phyloP scores from a whole-genome alignment of 306 rosid species.

The Sicyos edulis region DNA sequence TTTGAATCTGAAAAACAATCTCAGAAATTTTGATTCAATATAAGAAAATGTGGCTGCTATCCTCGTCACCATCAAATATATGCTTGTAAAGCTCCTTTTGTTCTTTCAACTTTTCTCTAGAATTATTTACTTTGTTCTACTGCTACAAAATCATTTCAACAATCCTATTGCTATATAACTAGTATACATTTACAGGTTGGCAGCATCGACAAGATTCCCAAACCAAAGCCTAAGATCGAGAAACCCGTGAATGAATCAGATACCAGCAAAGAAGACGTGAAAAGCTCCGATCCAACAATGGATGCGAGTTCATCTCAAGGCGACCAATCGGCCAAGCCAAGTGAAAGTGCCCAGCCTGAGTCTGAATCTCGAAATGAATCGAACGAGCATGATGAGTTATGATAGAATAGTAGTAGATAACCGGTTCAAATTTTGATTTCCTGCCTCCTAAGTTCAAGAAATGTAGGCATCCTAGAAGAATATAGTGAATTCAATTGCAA shows the following conservation, averaged over 20 bases:
- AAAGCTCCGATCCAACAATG: constrained; percentile 37
- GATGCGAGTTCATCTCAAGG: constrained; percentile 36
- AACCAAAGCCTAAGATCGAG: constrained; percentile 80
- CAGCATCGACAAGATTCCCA: constrained; percentile 64
- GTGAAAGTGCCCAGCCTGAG: constrained; percentile 35
- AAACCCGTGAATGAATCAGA: constrained; percentile 55
- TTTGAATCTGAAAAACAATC: too few relatives aligned
- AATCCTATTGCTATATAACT: background rate
- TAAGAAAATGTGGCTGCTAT: too few relatives aligned
- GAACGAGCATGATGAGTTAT: constrained; percentile 64
- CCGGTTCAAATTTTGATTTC: constrained; percentile 23
- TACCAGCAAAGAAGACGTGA: constrained; percentile 33
- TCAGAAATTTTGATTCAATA: too few relatives aligned
- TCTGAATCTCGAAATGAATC: constrained; percentile 32
- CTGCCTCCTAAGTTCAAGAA: constrained; percentile 28
- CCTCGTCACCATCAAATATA: too few relatives aligned
- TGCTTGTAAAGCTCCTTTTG: too few relatives aligned
- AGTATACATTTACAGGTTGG: constrained; percentile 37
- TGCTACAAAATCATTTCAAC: background rate
- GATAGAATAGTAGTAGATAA: constrained; percentile 30
- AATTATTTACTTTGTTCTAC: background rate
- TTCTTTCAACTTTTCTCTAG: too few relatives aligned
- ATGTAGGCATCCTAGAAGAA: constrained; percentile 2
- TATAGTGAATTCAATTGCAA: too few relatives aligned
- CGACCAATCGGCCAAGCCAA: constrained; percentile 28